Evolutionary conservation across 2,329 filamentous ascomycete genomes (phyloP).

Genomic region (Dryadomyces quercivorus): DNA sequence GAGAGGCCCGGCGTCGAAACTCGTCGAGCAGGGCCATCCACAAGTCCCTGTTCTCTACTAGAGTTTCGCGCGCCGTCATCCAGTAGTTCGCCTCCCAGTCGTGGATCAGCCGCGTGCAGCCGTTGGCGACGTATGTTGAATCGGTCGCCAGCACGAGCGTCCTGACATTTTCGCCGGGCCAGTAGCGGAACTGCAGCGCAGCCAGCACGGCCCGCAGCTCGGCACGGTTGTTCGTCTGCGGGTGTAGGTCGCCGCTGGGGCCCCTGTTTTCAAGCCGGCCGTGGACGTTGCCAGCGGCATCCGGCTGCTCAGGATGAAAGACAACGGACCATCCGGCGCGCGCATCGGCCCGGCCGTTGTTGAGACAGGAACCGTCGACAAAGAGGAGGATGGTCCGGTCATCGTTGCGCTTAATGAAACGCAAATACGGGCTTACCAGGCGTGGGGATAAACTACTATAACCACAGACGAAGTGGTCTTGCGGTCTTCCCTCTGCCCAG

Average conservation of each 20-base stretch:
- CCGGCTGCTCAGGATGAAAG: too few species aligned
- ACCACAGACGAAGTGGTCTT: too few species aligned
- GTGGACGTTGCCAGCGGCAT: too few species aligned
- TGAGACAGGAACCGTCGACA: too few species aligned
- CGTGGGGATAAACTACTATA: too few species aligned
- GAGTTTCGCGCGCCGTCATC: constrained; percentile 17
- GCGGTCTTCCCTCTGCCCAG: too few species aligned
- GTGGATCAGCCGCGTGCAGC: constrained; percentile 25
- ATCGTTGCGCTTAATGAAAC: too few species aligned
- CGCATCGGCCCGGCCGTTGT: too few species aligned
- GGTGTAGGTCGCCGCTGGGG: constrained; percentile 17
- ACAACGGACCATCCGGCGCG: constrained; percentile 16
- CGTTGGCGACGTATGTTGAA: constrained; percentile 30
- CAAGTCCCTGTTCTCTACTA: constrained; percentile 27
- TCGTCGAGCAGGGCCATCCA: constrained; percentile 27
- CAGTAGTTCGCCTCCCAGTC: constrained; percentile 28
- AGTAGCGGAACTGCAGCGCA: constrained; percentile 28
- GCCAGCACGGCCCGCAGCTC: constrained; percentile 33
- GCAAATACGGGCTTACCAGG: too few species aligned
- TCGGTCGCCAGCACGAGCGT: constrained; percentile 35
- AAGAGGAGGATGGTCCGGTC: too few species aligned
- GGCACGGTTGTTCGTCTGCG: constrained; percentile 31
- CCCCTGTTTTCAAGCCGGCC: constrained; percentile 23
- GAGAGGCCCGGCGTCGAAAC: not conserved
- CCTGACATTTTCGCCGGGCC: constrained; percentile 26